A percentile compares a stretch with the other conserved stretches of the same genome.
These are phyloP conservation scores for Biancaea sappan DNA, from an alignment of 306 rosid species.

Conservation along the genomic window DNA sequence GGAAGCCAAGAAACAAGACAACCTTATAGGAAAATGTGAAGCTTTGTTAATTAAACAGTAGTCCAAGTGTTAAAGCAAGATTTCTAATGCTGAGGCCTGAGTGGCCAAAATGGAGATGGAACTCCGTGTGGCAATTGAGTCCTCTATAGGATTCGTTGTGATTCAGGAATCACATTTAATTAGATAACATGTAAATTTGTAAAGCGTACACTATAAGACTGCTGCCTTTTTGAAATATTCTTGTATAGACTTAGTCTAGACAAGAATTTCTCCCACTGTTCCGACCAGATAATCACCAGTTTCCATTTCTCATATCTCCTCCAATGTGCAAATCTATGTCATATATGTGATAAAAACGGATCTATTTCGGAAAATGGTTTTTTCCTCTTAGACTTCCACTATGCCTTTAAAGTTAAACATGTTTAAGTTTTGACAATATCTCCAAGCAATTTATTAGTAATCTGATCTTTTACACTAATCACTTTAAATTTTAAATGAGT, in stretches of 20 bases:
- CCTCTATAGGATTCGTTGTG: neutral
- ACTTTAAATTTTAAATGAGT: neutral
- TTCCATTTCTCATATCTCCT: no score
- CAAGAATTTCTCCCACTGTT: no score
- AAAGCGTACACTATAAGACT: no score
- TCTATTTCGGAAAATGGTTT: neutral
- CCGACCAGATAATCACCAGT: no score
- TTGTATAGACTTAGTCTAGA: no score
- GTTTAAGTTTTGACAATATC: neutral
- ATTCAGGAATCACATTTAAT: conserved; percentile 17
- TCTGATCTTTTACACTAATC: neutral
- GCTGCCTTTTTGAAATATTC: neutral
- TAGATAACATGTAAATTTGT: neutral
- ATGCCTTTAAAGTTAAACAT: neutral
- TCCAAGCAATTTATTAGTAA: neutral
- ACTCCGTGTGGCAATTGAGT: conserved; percentile 2
- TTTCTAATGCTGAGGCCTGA: neutral
- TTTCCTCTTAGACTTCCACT: neutral
- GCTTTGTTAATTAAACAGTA: neutral
- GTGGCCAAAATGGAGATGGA: conserved; percentile 17
- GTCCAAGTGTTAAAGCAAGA: neutral
- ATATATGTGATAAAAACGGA: neutral
- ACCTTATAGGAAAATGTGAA: neutral
- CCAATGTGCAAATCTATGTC: neutral
- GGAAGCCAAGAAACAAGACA: neutral